A percentile compares a stretch with the other conserved stretches of the same genome.
Evolutionary conservation across 192 early-diverging fungal species (phyloP).

Genomic region (Entomortierella lignicola): DNA sequence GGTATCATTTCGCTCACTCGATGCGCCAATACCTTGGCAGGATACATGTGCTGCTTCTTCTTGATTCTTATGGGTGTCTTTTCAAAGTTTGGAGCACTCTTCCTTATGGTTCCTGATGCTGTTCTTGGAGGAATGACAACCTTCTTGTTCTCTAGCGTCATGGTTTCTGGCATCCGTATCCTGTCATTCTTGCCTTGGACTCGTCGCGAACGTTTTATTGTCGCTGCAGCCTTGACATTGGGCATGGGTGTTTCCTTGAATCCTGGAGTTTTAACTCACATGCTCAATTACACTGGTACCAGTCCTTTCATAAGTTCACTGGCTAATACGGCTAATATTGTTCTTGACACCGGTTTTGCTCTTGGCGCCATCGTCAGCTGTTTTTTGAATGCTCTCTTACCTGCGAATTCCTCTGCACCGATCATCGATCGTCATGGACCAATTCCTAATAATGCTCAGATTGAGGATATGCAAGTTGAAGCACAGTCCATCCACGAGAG

Average conservation of each 20-base stretch:
- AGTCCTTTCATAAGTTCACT: slow-evolving; percentile 56
- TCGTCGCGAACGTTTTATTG: slow-evolving; percentile 65
- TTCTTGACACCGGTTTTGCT: slow-evolving; percentile 60
- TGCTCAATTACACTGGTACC: slow-evolving; percentile 57
- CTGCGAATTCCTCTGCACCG: slow-evolving; percentile 37
- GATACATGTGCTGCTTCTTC: slow-evolving; percentile 65
- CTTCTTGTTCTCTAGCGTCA: slow-evolving; percentile 65
- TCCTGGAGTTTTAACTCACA: slow-evolving; percentile 63
- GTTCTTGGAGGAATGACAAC: slow-evolving; percentile 67
- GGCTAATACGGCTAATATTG: slow-evolving; percentile 57
- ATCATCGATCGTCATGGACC: slow-evolving; percentile 47
- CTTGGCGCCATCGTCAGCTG: slow-evolving; percentile 57
- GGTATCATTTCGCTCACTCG: slow-evolving; percentile 67
- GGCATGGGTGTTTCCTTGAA: slow-evolving; percentile 63
- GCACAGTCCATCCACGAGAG: slow-evolving; percentile 47
- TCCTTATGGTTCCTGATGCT: slow-evolving; percentile 57
- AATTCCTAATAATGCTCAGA: slow-evolving; percentile 30
- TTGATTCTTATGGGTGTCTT: slow-evolving; percentile 65
- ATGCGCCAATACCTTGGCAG: slow-evolving; percentile 64
- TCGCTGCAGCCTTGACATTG: slow-evolving; percentile 57
- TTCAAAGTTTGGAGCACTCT: slow-evolving; percentile 62
- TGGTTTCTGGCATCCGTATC: slow-evolving; percentile 66
- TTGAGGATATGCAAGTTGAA: slow-evolving; percentile 48
- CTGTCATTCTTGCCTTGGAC: slow-evolving; percentile 65
- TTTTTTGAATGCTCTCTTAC: slow-evolving; percentile 55